Evolutionary conservation across 1,284 basidiomycete species (phyloP).

Genomic region (Inonotus obliquus): DNA sequence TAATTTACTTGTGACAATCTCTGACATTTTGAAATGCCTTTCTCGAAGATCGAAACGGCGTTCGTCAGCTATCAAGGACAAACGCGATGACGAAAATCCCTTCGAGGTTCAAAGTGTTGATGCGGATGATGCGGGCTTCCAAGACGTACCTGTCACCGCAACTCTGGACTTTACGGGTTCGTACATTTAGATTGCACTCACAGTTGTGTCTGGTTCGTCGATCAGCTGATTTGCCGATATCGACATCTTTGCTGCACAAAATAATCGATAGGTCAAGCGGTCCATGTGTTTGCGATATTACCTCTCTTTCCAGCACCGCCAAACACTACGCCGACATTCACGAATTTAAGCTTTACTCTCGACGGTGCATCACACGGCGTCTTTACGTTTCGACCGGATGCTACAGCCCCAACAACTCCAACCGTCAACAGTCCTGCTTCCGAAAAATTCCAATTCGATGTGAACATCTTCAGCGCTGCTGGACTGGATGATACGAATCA

Average conservation of each 20-base stretch:
- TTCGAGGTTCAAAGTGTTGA: constrained; percentile 29
- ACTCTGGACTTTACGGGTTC: constrained; percentile 47
- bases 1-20: not conserved
- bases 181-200: constrained; percentile 4
- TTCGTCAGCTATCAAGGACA: not conserved
- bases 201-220: not conserved
- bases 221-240: constrained; percentile 1
- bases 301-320: constrained; percentile 27
- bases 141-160: constrained; percentile 36
- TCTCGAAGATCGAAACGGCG: not conserved
- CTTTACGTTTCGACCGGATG: constrained; percentile 28
- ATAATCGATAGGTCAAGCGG: constrained; percentile 28
- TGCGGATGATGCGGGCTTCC: constrained; percentile 34
- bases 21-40: not conserved
- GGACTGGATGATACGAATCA: constrained; percentile 38
- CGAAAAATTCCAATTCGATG: constrained; percentile 26
- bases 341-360: constrained; percentile 33
- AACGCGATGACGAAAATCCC: constrained; percentile 22
- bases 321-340: constrained; percentile 29
- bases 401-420: constrained; percentile 10
- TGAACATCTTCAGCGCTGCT: constrained; percentile 34
- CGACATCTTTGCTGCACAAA: constrained; percentile 4
- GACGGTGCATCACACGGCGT: constrained; percentile 26
- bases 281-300: constrained; percentile 31
- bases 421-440: constrained; percentile 16